Percentiles rank a stretch among this genome's conserved stretches.
These are phyloP conservation scores for Didymella segeticola DNA, from an alignment of 2,329 filamentous ascomycete species.

Conservation along the genomic window DNA sequence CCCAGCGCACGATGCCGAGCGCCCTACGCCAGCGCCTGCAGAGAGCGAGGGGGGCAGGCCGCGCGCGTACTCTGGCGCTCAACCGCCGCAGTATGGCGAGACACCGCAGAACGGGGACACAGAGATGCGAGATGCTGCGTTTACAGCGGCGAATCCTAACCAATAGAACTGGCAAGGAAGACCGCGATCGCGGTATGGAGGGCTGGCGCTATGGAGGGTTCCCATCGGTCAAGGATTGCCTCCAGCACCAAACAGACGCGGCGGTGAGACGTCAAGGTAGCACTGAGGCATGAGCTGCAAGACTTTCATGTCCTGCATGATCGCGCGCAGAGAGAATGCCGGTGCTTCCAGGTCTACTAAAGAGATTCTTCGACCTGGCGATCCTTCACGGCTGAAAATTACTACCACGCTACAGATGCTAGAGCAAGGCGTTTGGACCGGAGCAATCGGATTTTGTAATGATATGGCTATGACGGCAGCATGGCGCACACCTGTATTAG, in stretches of 20 bases:
- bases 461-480: not conserved
- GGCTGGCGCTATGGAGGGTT: not conserved
- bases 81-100: constrained; percentile 27
- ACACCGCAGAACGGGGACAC: constrained; percentile 48
- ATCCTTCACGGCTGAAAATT: not conserved
- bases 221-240: not conserved
- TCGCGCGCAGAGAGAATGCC: not conserved
- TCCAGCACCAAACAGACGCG: not conserved
- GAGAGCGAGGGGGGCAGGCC: constrained; percentile 33
- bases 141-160: constrained; percentile 44
- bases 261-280: not conserved
- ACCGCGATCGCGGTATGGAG: not conserved
- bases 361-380: not conserved
- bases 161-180: constrained; percentile 28
- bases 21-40: constrained; percentile 24
- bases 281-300: not conserved
- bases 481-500: not conserved
- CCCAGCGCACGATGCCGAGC: constrained; percentile 42
- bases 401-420: not conserved
- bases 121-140: constrained; percentile 51
- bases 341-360: not conserved
- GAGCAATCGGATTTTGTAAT: not conserved
- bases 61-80: constrained; percentile 40
- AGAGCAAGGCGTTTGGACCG: constrained; percentile 7
- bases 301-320: not conserved